A percentile compares a stretch with the other conserved stretches of the same genome.
Evolutionary conservation across 805 yeast species (phyloP).

Genomic region (Yamadazyma insecticola): DNA sequence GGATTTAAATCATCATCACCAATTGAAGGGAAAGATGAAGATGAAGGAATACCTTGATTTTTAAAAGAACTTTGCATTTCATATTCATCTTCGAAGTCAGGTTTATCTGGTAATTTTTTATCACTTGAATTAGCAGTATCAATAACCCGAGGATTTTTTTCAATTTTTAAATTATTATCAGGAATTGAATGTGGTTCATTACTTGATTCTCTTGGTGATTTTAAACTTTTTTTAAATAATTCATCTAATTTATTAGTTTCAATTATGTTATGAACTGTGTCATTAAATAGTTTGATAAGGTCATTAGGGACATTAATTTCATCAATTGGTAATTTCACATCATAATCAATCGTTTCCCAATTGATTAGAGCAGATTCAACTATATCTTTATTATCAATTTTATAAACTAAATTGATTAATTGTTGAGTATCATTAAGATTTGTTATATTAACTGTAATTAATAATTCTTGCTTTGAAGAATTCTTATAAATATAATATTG

Average conservation of each 20-base stretch:
- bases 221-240: constrained; percentile 5
- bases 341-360: constrained; percentile 16
- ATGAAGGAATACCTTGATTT: neutral
- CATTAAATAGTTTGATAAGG: constrained; percentile 17
- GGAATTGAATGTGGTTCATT: constrained; percentile 2
- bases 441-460: constrained; percentile 9
- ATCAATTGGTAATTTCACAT: constrained; percentile 18
- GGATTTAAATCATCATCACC: constrained; percentile 55
- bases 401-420: constrained; percentile 7
- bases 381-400: constrained; percentile 7
- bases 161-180: neutral
- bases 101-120: constrained; percentile 35
- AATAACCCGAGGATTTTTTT: neutral
- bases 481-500: constrained; percentile 7
- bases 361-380: constrained; percentile 18
- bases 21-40: constrained; percentile 21
- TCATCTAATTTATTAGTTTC: constrained; percentile 5
- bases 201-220: constrained; percentile 1
- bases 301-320: constrained; percentile 16
- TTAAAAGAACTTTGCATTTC: constrained; percentile 21
- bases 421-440: constrained; percentile 3
- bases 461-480: constrained; percentile 2
- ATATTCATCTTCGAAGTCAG: constrained; percentile 52
- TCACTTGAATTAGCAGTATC: constrained; percentile 6
- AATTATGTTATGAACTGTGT: constrained; percentile 1